These are phyloP conservation scores for Casuarina glauca DNA, from an alignment of 306 rosid species.

Conservation along the genomic window DNA sequence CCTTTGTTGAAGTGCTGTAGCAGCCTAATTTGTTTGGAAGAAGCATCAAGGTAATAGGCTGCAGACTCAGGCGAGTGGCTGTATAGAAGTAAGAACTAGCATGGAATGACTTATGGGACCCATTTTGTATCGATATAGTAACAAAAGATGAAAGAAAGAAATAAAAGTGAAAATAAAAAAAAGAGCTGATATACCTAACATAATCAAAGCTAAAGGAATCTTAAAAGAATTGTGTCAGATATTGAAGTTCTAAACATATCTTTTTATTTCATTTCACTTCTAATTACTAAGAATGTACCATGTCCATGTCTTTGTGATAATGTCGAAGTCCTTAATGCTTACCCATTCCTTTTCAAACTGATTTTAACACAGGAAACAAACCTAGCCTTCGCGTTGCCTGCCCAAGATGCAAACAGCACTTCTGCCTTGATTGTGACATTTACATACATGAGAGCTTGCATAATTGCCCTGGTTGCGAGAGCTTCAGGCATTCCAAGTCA, in stretches of 20 bases:
- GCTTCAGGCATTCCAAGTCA: slow-evolving; percentile 60
- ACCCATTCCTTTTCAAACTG: slow-evolving; percentile 7
- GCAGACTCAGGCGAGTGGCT: background rate
- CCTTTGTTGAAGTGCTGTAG: background rate
- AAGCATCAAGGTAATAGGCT: background rate
- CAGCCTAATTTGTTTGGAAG: background rate
- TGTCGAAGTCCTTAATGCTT: slow-evolving; percentile 3
- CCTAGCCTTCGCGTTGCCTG: slow-evolving; percentile 69
- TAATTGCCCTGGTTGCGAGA: slow-evolving; percentile 96
- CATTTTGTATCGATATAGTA: background rate
- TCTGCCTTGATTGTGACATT: slow-evolving; percentile 91
- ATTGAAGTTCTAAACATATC: slow-evolving; percentile 11
- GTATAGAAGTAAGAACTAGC: slow-evolving; percentile 7
- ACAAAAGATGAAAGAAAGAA: background rate
- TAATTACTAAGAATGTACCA: slow-evolving; percentile 14
- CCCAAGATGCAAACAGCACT: slow-evolving; percentile 82
- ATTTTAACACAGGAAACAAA: slow-evolving; percentile 64
- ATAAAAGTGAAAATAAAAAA: background rate
- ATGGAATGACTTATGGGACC: background rate
- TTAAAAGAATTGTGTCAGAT: background rate
- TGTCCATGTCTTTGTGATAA: background rate
- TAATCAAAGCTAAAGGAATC: slow-evolving; percentile 11
- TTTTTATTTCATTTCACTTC: slow-evolving; percentile 11
- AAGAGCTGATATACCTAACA: slow-evolving; percentile 3
- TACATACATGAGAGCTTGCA: slow-evolving; percentile 94